A percentile compares a stretch with the other conserved stretches of the same genome.
phyloP scores from a whole-genome alignment of 441 rosid species.

The Viola pubescens region DNA sequence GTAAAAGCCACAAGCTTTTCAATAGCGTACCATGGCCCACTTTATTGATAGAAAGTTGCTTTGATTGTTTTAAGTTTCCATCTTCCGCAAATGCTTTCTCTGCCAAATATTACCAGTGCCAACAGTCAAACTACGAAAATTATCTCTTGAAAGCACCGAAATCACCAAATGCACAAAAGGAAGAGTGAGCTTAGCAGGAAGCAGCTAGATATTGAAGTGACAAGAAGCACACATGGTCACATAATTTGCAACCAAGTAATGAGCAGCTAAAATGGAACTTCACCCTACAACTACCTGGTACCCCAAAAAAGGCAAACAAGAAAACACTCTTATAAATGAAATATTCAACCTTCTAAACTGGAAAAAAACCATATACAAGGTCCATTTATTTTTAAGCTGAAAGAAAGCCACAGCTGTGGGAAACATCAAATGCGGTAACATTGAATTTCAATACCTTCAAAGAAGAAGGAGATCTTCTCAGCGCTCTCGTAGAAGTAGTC shows the following conservation, averaged over 20 bases:
- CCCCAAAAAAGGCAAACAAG: too few species aligned
- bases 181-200: neutral
- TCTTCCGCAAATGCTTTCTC: conserved; percentile 80
- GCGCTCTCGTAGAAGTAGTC: conserved; percentile 87
- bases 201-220: neutral
- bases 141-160: neutral
- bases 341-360: too few species aligned
- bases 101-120: conserved; percentile 22
- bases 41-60: conserved; percentile 86
- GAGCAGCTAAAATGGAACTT: neutral
- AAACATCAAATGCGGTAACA: neutral
- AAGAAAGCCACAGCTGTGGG: too few species aligned
- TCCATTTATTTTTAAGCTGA: too few species aligned
- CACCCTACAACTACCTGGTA: neutral
- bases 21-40: conserved; percentile 70
- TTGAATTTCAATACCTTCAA: conserved; percentile 54
- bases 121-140: neutral
- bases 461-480: conserved; percentile 80
- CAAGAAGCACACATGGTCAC: neutral
- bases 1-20: neutral
- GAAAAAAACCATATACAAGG: too few species aligned
- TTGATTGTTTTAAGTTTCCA: conserved; percentile 67
- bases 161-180: neutral
- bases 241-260: neutral
- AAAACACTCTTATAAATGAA: too few species aligned